Percentiles rank a stretch among this genome's conserved stretches.
Conservation (phyloP, 306 rosid genomes). For the Vigna mungo region DNA sequence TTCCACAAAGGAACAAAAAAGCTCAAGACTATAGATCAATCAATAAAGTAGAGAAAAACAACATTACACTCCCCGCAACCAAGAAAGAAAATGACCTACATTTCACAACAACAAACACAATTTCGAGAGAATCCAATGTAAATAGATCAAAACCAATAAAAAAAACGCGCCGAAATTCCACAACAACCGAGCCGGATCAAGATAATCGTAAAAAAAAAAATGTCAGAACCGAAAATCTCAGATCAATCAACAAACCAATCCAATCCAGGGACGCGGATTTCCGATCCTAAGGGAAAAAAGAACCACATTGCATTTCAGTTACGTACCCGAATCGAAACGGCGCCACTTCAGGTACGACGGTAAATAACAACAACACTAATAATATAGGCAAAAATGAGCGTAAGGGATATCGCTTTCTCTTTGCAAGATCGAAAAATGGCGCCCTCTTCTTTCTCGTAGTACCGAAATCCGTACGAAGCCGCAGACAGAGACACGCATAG, state of each 20-base stretch:
- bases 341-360: conserved; percentile 2
- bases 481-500: conserved; percentile 43
- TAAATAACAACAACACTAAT: conserved; percentile 21
- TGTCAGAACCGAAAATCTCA: conserved; percentile 5
- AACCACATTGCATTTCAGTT: conserved; percentile 33
- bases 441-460: conserved; percentile 38
- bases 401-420: conserved; percentile 44
- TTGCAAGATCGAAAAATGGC: conserved; percentile 47
- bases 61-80: not conserved
- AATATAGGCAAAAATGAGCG: conserved; percentile 7
- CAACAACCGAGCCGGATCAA: conserved; percentile 8
- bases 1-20: conserved; percentile 22
- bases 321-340: conserved; percentile 28
- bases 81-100: conserved; percentile 5
- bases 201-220: not conserved
- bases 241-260: conserved; percentile 38
- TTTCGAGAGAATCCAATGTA: not conserved
- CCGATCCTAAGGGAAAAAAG: conserved; percentile 3
- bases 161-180: not conserved
- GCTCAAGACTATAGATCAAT: conserved; percentile 4
- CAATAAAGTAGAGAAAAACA: not conserved
- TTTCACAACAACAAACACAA: conserved; percentile 15
- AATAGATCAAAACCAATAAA: not conserved
- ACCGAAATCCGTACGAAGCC: conserved; percentile 51
- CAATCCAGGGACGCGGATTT: conserved; percentile 11